These are phyloP conservation scores for Aspergillus latus DNA, from an alignment of 2,329 filamentous ascomycete species.

Conservation along the genomic window DNA sequence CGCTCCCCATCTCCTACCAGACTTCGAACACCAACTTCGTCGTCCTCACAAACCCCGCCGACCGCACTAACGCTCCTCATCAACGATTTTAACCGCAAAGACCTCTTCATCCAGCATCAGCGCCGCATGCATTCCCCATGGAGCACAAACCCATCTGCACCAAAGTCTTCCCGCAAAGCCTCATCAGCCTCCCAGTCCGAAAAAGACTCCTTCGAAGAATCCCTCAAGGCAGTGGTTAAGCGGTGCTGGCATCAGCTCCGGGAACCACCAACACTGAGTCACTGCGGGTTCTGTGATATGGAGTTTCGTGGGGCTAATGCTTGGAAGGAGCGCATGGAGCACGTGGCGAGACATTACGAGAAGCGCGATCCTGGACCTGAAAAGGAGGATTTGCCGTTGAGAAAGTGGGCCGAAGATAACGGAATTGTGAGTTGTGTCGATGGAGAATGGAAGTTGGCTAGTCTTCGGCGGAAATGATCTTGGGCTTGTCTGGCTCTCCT, in stretches of 20 bases:
- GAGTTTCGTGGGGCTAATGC: constrained; percentile 62
- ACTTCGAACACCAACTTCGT: not conserved
- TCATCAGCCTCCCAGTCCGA: constrained; percentile 29
- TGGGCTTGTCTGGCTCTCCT: not conserved
- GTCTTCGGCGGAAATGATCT: constrained; percentile 17
- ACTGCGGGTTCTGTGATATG: constrained; percentile 59
- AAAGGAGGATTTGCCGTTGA: constrained; percentile 42
- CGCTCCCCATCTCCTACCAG: not conserved
- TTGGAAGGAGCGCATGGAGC: constrained; percentile 86
- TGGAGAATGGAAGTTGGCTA: constrained; percentile 24
- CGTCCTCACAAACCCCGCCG: not conserved
- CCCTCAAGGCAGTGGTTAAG: constrained; percentile 57
- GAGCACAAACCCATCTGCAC: constrained; percentile 38
- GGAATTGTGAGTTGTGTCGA: constrained; percentile 29
- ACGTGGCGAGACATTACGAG: constrained; percentile 79
- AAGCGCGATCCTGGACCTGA: constrained; percentile 45
- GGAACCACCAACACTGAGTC: constrained; percentile 60
- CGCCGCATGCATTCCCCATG: constrained; percentile 75
- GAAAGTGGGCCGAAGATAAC: constrained; percentile 41
- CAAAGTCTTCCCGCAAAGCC: constrained; percentile 34
- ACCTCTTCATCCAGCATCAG: constrained; percentile 85
- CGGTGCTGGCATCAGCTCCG: constrained; percentile 64
- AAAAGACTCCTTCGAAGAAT: constrained; percentile 48
- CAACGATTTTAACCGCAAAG: constrained; percentile 85
- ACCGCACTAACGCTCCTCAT: constrained; percentile 31